Base-by-base conservation (phyloP, 1,139 yeast genomes). In the Scheffersomyces lignicola region DNA sequence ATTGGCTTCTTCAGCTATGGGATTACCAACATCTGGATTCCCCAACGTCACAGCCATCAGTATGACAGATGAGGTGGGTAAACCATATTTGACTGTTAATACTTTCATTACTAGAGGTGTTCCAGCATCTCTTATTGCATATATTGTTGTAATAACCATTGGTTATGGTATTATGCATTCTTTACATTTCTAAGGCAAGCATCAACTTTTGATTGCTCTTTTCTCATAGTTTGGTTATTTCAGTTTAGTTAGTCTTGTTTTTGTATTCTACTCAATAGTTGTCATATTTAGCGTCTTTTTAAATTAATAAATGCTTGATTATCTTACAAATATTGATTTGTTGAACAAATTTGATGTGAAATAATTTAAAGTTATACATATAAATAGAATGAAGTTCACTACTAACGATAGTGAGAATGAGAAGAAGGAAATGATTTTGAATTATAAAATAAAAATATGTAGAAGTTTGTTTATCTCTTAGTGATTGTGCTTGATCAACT, bases 41-140 rank as follows among this genome's bases (percentile, higher is more conserved):
- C 97, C 97, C 12, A 90, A 90, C 50, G 96, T 90, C 29, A 89
- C 97, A 0, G 97, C 97, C 2, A 86, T 90, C 39, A 87, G 95
- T 40, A 79, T 88, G 80, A 78, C 88, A 6, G 96, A 90, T 58
- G 96, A 87, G 52, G 75, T 88, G 18, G 97, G 97, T 7, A 81
- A 82, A 41, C 83, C 92, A 18, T 90, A 90, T 54, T 63, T 90
- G 47, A 79, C 89, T 1, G 97, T 89, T 13, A 78, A 80, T 22
- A 83, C 83, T 31, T 90, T 90, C 54, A 86, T 90, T 39, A 80
- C 83, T 12, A 73, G 95, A 45, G 97, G 97, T 52, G 83, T 89
- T 12, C 96, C 96, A 1, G 79, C 95, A 4, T 83, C 95, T 31
- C 42, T 89, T 7, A 65, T 88, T 44, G 81, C 85, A 29, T 45